Conservation (phyloP, 192 early-diverging fungal genomes). For the Paraglomus occultum region DNA sequence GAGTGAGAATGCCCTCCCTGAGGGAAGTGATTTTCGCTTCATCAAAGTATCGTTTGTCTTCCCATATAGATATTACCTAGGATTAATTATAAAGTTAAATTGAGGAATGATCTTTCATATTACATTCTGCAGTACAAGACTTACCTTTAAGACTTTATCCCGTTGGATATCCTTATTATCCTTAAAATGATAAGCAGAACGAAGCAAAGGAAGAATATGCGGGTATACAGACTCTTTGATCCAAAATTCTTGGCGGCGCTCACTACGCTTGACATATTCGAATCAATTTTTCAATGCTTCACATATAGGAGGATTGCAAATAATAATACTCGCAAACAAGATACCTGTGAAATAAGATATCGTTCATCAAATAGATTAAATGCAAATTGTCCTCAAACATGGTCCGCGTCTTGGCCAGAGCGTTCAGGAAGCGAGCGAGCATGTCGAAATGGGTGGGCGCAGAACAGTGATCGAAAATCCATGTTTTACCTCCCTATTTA, state of each 20-base stretch:
- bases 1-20: slow-evolving; percentile 13
- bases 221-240: slow-evolving; percentile 47
- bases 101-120: not conserved
- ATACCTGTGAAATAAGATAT: slow-evolving; percentile 52
- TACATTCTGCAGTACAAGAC: not conserved
- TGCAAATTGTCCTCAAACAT: slow-evolving; percentile 49
- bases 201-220: slow-evolving; percentile 42
- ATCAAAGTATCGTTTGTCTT: slow-evolving; percentile 29
- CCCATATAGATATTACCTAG: slow-evolving; percentile 31
- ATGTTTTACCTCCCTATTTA: slow-evolving; percentile 49
- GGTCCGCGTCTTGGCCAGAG: slow-evolving; percentile 38
- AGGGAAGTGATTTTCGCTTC: slow-evolving; percentile 23
- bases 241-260: slow-evolving; percentile 44
- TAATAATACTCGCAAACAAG: not conserved
- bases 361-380: slow-evolving; percentile 51
- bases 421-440: slow-evolving; percentile 39
- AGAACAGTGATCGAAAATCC: slow-evolving; percentile 48
- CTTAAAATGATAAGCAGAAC: slow-evolving; percentile 46
- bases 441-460: slow-evolving; percentile 38
- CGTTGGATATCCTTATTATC: slow-evolving; percentile 38
- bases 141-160: slow-evolving; percentile 51
- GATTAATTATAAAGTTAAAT: not conserved
- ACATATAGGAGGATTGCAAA: not conserved
- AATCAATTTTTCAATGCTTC: not conserved
- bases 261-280: slow-evolving; percentile 27